Conservation (phyloP, 106 monocot species). For the Agapanthus africanus region DNA sequence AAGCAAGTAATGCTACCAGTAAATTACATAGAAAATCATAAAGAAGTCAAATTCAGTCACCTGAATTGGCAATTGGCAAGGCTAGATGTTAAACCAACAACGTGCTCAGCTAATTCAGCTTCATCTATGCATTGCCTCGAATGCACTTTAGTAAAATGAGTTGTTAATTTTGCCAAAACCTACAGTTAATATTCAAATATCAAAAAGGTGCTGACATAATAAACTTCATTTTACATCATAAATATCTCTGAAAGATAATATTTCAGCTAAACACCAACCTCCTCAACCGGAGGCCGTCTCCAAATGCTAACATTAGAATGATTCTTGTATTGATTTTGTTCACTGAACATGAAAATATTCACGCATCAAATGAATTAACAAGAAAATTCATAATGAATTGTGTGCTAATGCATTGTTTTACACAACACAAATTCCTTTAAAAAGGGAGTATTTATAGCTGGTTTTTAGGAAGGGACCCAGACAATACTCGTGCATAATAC, state of each 20-base stretch:
- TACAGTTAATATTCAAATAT: conserved; percentile 12
- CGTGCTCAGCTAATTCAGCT: conserved; percentile 84
- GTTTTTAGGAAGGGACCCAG: not conserved
- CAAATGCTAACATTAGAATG: conserved; percentile 34
- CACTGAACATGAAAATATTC: conserved; percentile 30
- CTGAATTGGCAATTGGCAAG: conserved; percentile 87
- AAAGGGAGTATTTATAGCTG: too few relatives aligned
- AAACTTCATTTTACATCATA: not conserved
- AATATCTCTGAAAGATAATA: not conserved
- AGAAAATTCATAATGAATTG: too few relatives aligned
- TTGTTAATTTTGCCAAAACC: conserved; percentile 63
- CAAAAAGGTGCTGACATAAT: not conserved
- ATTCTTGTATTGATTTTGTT: conserved; percentile 76
- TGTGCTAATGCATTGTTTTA: too few relatives aligned
- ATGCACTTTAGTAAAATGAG: conserved; percentile 66
- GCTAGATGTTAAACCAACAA: conserved; percentile 84
- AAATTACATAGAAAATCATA: not conserved
- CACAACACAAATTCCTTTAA: too few relatives aligned
- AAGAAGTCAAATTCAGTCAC: conserved; percentile 24
- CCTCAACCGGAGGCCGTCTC: conserved; percentile 73
- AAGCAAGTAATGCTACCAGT: not conserved
- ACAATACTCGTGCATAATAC: not conserved
- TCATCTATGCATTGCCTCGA: conserved; percentile 91
- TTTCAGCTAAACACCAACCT: conserved; percentile 36
- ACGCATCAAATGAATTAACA: not conserved